These are phyloP conservation scores for Hirsutella minnesotensis DNA, from an alignment of 2,329 filamentous ascomycete species.

Conservation along the genomic window DNA sequence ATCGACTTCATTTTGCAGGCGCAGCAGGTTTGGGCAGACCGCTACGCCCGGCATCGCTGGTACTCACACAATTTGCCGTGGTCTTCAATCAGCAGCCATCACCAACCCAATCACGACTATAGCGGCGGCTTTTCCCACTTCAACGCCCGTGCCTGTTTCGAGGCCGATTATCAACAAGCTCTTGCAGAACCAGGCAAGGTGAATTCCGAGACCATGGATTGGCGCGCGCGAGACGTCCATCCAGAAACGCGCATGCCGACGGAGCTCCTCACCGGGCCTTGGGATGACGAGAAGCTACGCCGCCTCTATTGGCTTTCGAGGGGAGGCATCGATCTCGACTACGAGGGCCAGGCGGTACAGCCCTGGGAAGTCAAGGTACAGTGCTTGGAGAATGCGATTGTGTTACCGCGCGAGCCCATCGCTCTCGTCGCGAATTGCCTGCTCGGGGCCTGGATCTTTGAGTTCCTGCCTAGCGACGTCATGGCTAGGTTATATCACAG, in stretches of 20 bases:
- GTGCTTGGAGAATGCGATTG: conserved; percentile 23
- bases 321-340: conserved; percentile 21
- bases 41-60: conserved; percentile 19
- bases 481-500: conserved; percentile 12
- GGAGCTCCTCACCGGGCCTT: conserved; percentile 27
- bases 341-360: conserved; percentile 11
- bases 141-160: conserved; percentile 22
- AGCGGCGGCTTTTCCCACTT: conserved; percentile 16
- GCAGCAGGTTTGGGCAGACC: conserved; percentile 33
- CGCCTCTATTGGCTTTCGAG: conserved; percentile 35
- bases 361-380: conserved; percentile 30
- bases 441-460: conserved; percentile 14
- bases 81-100: conserved; percentile 2
- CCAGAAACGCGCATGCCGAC: conserved; percentile 25
- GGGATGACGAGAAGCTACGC: conserved; percentile 24
- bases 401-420: conserved; percentile 16
- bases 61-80: conserved; percentile 20
- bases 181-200: conserved; percentile 12
- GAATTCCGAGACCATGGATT: conserved; percentile 5
- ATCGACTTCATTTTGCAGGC: conserved; percentile 34
- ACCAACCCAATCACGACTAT: conserved; percentile 8
- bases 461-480: conserved; percentile 16
- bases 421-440: conserved; percentile 19
- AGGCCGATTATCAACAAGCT: conserved; percentile 21
- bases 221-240: conserved; percentile 24